A percentile compares a stretch with the other conserved stretches of the same genome.
Conservation (phyloP, 2,329 filamentous ascomycete species). For the Incumbomyces lentus region DNA sequence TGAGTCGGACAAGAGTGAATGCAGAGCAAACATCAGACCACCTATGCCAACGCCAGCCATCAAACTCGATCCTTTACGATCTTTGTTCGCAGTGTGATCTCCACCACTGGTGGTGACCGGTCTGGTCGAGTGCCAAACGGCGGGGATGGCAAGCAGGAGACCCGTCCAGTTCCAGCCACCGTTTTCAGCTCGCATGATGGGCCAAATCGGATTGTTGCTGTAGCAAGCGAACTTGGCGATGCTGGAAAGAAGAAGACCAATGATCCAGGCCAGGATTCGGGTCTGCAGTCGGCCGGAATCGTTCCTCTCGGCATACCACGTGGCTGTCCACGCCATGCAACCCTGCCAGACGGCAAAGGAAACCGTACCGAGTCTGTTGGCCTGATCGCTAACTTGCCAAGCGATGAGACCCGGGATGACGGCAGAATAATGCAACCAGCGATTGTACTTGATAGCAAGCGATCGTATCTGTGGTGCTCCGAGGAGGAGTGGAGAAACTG, state of each 20-base stretch:
- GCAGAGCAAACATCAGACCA: constrained; percentile 77
- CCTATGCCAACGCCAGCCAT: constrained; percentile 69
- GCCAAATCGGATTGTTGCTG: constrained; percentile 96
- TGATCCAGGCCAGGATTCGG: constrained; percentile 66
- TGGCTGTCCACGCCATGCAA: constrained; percentile 74
- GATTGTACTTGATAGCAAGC: constrained; percentile 57
- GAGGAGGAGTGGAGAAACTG: constrained; percentile 70
- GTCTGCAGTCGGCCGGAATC: constrained; percentile 69
- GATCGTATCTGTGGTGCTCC: constrained; percentile 59
- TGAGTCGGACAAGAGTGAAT: constrained; percentile 88
- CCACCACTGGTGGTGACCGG: constrained; percentile 43
- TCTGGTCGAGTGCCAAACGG: constrained; percentile 65
- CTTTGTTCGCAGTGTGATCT: constrained; percentile 41
- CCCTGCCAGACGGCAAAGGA: constrained; percentile 71
- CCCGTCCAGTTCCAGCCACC: constrained; percentile 88
- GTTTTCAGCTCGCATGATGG: constrained; percentile 78
- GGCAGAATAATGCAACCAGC: constrained; percentile 63
- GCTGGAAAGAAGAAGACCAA: constrained; percentile 75
- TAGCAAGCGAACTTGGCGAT: constrained; percentile 85
- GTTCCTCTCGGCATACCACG: constrained; percentile 65
- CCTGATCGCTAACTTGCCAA: constrained; percentile 64
- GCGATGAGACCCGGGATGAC: constrained; percentile 62
- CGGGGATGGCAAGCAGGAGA: constrained; percentile 62
- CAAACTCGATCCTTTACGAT: constrained; percentile 55
- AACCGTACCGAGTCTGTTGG: constrained; percentile 66